phyloP scores from a whole-genome alignment of 441 rosid species.

The Jatropha multifida region DNA sequence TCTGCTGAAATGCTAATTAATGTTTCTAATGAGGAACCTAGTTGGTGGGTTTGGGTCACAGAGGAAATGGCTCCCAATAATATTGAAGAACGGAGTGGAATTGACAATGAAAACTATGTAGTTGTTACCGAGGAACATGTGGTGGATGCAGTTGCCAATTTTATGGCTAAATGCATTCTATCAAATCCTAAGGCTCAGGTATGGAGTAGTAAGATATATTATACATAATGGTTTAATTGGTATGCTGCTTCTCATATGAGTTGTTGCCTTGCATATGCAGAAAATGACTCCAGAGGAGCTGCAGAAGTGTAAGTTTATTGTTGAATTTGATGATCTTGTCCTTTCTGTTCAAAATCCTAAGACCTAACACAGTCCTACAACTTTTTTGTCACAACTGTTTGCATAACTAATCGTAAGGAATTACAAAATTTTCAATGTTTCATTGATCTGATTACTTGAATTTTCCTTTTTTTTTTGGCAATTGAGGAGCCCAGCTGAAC shows the following conservation, averaged over 20 bases:
- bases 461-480: background rate
- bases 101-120: conserved; percentile 75
- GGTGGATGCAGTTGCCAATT: conserved; percentile 84
- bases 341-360: background rate
- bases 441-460: background rate
- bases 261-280: conserved; percentile 47
- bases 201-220: conserved; percentile 14
- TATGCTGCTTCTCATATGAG: conserved; percentile 23
- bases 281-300: conserved; percentile 72
- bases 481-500: background rate
- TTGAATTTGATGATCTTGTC: conserved; percentile 1
- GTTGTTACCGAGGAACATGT: conserved; percentile 80
- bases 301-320: conserved; percentile 61
- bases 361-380: background rate
- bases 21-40: conserved; percentile 66
- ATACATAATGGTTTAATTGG: background rate
- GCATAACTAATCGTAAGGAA: background rate
- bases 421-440: background rate
- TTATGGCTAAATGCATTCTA: conserved; percentile 83
- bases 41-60: conserved; percentile 97
- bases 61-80: conserved; percentile 82
- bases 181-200: conserved; percentile 81
- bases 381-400: background rate
- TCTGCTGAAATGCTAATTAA: conserved; percentile 71
- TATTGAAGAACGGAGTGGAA: conserved; percentile 74